A percentile compares a stretch with the other conserved stretches of the same genome.
Evolutionary conservation across 768 basidiomycete species (phyloP).

Genomic region (Suillus alpinus): DNA sequence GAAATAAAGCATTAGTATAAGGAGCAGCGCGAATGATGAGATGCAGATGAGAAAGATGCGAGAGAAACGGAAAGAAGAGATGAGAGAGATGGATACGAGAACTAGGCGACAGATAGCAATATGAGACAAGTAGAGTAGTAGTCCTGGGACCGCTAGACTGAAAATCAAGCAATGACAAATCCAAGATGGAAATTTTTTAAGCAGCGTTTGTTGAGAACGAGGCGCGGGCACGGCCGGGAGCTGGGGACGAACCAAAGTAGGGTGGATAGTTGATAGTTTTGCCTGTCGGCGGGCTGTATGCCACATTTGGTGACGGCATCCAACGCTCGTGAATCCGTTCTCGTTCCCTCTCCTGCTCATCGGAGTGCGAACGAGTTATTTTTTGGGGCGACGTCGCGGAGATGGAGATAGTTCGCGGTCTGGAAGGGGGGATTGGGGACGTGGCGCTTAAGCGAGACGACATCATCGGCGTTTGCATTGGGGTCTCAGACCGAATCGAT

Average conservation of each 20-base stretch:
- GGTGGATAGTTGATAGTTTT: constrained; percentile 24
- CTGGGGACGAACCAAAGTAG: constrained; percentile 18
- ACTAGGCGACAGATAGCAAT: constrained; percentile 32
- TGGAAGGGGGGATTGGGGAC: constrained; percentile 36
- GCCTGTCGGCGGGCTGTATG: constrained; percentile 36
- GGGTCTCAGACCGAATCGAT: constrained; percentile 18
- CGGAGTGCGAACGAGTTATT: constrained; percentile 59
- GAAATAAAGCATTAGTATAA: constrained; percentile 30
- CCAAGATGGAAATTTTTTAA: constrained; percentile 19
- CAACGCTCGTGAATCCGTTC: constrained; percentile 62
- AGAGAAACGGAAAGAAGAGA: constrained; percentile 11
- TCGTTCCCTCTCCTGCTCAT: constrained; percentile 50
- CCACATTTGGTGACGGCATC: constrained; percentile 48
- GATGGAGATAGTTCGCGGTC: constrained; percentile 49
- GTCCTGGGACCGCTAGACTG: constrained; percentile 26
- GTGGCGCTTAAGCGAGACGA: constrained; percentile 27
- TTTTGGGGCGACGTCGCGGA: constrained; percentile 50
- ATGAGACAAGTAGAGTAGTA: constrained; percentile 33
- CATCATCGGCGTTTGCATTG: constrained; percentile 22
- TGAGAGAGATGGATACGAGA: constrained; percentile 15
- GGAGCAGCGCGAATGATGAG: constrained; percentile 19
- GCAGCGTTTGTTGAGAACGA: constrained; percentile 35
- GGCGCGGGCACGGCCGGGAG: constrained; percentile 24
- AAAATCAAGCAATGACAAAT: constrained; percentile 21
- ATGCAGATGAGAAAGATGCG: constrained; percentile 9